These are phyloP conservation scores for Exophiala lecanii-corni DNA, from an alignment of 2,329 filamentous ascomycete genomes.

Conservation along the genomic window DNA sequence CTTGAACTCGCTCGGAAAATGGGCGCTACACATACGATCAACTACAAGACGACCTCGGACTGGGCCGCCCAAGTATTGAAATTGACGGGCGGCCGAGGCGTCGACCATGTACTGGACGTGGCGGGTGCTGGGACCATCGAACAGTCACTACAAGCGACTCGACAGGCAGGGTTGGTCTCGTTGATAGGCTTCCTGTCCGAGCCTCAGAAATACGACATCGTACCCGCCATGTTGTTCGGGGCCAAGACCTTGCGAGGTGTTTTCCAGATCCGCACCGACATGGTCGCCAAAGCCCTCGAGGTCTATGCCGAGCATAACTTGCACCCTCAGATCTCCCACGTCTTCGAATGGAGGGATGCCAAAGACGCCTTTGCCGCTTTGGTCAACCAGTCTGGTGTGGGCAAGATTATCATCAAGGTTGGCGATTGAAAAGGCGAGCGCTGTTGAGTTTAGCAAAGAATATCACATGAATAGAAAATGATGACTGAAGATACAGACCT, in stretches of 20 bases:
- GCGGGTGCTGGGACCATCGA: constrained; percentile 39
- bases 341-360: constrained; percentile 36
- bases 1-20: constrained; percentile 34
- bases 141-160: constrained; percentile 44
- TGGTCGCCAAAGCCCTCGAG: constrained; percentile 37
- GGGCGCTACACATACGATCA: constrained; percentile 46
- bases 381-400: constrained; percentile 30
- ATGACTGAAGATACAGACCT: no score
- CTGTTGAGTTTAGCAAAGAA: no score
- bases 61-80: constrained; percentile 44
- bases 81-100: constrained; percentile 43
- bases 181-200: constrained; percentile 13
- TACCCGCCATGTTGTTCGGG: constrained; percentile 29
- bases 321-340: constrained; percentile 35
- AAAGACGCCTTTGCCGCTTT: constrained; percentile 34
- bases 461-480: no score
- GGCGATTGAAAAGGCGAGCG: not conserved
- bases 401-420: constrained; percentile 2
- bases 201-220: constrained; percentile 21
- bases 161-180: constrained; percentile 42
- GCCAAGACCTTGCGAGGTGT: constrained; percentile 41
- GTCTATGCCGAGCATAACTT: constrained; percentile 35
- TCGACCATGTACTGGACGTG: constrained; percentile 39
- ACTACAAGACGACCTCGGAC: constrained; percentile 44
- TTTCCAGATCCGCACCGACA: constrained; percentile 57